phyloP scores from a whole-genome alignment of 1,284 basidiomycete genomes.

The Fistulina hepatica region DNA sequence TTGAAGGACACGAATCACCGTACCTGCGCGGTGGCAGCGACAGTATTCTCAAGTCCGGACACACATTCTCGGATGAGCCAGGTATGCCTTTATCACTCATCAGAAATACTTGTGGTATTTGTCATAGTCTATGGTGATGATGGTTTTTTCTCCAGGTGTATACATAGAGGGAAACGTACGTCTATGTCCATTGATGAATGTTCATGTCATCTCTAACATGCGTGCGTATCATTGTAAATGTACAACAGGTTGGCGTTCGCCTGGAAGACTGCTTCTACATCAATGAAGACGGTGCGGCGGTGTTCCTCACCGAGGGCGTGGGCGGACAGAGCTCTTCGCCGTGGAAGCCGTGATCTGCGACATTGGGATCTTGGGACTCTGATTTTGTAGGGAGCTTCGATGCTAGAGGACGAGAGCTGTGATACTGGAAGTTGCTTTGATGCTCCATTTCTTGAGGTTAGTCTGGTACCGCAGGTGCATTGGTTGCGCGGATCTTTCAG shows the following conservation, averaged over 20 bases:
- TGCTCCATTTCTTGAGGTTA: no score
- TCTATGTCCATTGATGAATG: no score
- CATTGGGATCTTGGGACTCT: no score
- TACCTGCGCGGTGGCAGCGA: slow-evolving; percentile 65
- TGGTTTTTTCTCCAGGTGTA: slow-evolving; percentile 33
- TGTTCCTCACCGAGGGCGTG: slow-evolving; percentile 49
- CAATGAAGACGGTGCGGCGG: slow-evolving; percentile 37
- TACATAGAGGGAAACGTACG: slow-evolving; percentile 67
- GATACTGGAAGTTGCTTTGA: no score
- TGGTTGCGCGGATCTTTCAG: no score
- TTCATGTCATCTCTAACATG: no score
- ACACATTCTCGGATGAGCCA: slow-evolving; percentile 77
- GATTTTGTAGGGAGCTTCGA: no score
- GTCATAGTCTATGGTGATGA: not conserved
- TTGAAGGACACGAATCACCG: slow-evolving; percentile 74
- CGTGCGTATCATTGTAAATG: slow-evolving; percentile 1
- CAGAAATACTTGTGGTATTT: no score
- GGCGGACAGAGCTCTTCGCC: slow-evolving; percentile 48
- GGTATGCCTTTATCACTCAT: slow-evolving; percentile 4
- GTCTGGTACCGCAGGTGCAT: no score
- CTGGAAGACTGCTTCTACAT: slow-evolving; percentile 79
- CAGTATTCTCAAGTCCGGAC: slow-evolving; percentile 47
- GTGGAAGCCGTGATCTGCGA: slow-evolving; percentile 40
- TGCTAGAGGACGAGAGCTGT: no score
- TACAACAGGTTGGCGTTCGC: slow-evolving; percentile 53